phyloP scores from a whole-genome alignment of 2,329 filamentous ascomycete species.

The Diaporthe australafricana region DNA sequence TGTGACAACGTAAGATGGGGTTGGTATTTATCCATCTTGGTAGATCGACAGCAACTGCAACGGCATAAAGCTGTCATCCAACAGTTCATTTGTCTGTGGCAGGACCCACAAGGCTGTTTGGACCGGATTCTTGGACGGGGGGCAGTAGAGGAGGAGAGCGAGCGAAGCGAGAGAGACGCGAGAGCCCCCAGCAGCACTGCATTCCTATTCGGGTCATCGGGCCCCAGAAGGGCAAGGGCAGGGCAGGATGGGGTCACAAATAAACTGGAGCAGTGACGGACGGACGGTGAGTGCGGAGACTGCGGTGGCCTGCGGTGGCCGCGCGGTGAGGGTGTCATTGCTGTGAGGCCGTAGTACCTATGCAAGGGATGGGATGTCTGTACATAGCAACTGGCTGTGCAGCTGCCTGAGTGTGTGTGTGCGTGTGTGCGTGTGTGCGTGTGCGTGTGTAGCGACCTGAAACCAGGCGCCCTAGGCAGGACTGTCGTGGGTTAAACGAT shows the following conservation, averaged over 20 bases:
- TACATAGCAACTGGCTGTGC: constrained; percentile 25
- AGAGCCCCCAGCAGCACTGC: background rate
- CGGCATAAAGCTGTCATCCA: constrained; percentile 27
- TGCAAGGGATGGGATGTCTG: background rate
- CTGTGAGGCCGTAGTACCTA: background rate
- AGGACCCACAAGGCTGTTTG: constrained; percentile 28
- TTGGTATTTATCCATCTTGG: constrained; percentile 25
- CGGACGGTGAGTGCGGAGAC: constrained; percentile 16
- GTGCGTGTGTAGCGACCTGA: constrained; percentile 12
- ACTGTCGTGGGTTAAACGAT: constrained; percentile 29
- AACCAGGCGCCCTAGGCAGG: constrained; percentile 19
- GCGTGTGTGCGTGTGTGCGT: background rate
- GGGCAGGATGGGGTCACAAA: constrained; percentile 4
- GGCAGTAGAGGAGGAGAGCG: background rate
- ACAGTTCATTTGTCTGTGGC: constrained; percentile 27
- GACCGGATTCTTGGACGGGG: constrained; percentile 20
- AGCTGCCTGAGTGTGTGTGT: background rate
- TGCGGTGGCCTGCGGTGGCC: constrained; percentile 17
- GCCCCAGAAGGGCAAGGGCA: background rate
- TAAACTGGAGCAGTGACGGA: constrained; percentile 13
- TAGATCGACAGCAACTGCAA: constrained; percentile 20
- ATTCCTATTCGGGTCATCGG: background rate
- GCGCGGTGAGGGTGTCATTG: background rate
- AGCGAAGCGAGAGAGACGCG: constrained; percentile 3
- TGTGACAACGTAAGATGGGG: constrained; percentile 24